Percentiles rank a stretch among this genome's conserved stretches.
phyloP scores from a whole-genome alignment of 2,329 filamentous ascomycete genomes.

The Hypoxylon sp. region DNA sequence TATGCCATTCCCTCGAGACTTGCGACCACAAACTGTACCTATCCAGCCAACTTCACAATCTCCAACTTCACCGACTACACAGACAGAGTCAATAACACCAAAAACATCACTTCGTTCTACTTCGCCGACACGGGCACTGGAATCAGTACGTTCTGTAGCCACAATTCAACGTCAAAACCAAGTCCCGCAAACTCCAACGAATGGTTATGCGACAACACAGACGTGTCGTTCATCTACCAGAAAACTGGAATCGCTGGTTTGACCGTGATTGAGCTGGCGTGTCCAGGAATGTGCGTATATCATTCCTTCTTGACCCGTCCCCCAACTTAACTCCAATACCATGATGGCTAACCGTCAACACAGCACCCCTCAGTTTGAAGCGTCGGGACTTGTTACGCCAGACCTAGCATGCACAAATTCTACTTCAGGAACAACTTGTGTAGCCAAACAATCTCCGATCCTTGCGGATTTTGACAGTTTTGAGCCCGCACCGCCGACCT shows the following conservation, averaged over 20 bases:
- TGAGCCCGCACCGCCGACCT: constrained; percentile 43
- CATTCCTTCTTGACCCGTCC: neutral
- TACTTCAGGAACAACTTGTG: constrained; percentile 45
- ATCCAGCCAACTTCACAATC: constrained; percentile 50
- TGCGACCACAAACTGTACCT: constrained; percentile 44
- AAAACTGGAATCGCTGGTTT: constrained; percentile 49
- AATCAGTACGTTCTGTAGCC: constrained; percentile 50
- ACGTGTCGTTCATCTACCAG: constrained; percentile 53
- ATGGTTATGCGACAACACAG: constrained; percentile 49
- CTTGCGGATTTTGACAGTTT: constrained; percentile 48
- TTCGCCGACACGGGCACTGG: constrained; percentile 50
- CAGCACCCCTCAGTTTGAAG: constrained; percentile 46
- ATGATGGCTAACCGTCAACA: constrained; percentile 36
- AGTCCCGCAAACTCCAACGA: constrained; percentile 44
- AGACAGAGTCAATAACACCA: constrained; percentile 40
- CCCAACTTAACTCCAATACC: neutral
- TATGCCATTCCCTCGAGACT: constrained; percentile 48
- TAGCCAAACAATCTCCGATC: constrained; percentile 41
- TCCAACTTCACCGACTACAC: constrained; percentile 49
- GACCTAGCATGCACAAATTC: constrained; percentile 48
- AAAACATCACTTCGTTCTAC: constrained; percentile 47
- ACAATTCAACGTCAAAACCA: constrained; percentile 49
- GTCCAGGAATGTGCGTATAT: constrained; percentile 49
- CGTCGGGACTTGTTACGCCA: constrained; percentile 46
- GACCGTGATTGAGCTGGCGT: constrained; percentile 50